These are phyloP conservation scores for Trebouxiophyceae sp. DNA, from an alignment of 163 green algal genomes.

Conservation along the genomic window DNA sequence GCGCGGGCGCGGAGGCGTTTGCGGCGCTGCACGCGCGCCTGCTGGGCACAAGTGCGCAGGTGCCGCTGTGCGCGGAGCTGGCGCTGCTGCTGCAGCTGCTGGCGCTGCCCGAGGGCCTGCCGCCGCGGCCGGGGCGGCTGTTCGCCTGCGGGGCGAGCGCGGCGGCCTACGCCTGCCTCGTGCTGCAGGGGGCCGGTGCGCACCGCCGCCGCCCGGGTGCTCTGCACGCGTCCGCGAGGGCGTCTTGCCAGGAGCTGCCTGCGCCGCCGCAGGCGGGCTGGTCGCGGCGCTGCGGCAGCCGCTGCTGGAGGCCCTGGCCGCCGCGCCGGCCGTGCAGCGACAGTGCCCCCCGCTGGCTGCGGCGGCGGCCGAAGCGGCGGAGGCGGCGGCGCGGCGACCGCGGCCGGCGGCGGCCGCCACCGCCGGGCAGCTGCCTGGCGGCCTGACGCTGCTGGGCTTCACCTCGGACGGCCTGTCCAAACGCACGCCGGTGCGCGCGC, in stretches of 20 bases:
- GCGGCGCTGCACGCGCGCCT: neutral
- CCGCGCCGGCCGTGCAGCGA: neutral
- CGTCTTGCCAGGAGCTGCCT: no score
- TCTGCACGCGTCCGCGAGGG: no score
- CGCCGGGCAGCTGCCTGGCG: slow-evolving; percentile 2
- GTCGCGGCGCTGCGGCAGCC: slow-evolving; percentile 15
- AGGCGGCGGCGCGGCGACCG: no score
- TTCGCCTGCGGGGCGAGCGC: neutral
- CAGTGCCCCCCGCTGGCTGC: slow-evolving; percentile 8
- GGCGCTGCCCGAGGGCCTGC: slow-evolving; percentile 6
- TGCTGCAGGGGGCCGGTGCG: slow-evolving; percentile 8
- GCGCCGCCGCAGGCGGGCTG: slow-evolving; percentile 8
- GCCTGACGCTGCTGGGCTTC: slow-evolving; percentile 13
- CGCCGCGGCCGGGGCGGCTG: slow-evolving; percentile 4
- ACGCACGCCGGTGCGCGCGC: neutral
- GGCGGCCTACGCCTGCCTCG: slow-evolving; percentile 19
- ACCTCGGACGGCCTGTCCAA: slow-evolving; percentile 18
- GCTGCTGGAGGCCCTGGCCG: slow-evolving; percentile 17
- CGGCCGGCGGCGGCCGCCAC: slow-evolving; percentile 11
- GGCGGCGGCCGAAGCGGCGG: slow-evolving; percentile 4
- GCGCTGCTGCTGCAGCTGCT: slow-evolving; percentile 34
- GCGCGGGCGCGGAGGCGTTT: no score
- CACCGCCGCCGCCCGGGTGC: no score
- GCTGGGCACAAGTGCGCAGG: neutral
- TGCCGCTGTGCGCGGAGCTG: slow-evolving; percentile 18